Conservation (phyloP, 2,329 filamentous ascomycete species). For the Hypomyces perniciosus region DNA sequence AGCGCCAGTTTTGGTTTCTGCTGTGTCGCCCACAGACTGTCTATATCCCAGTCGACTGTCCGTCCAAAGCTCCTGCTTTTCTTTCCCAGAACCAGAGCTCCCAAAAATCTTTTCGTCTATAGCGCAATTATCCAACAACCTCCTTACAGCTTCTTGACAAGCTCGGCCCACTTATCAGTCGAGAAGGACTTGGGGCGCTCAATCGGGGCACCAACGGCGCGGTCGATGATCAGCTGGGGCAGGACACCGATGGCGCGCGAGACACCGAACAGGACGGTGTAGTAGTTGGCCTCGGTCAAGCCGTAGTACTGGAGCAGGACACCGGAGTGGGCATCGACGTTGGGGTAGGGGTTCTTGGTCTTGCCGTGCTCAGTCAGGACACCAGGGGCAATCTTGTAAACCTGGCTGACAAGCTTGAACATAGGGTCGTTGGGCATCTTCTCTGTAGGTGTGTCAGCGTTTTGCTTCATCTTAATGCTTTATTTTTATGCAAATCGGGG, state of each 20-base stretch:
- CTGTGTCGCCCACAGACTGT: constrained; percentile 16
- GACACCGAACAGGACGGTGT: constrained; percentile 99
- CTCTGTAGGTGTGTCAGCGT: constrained; percentile 38
- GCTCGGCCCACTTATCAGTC: constrained; percentile 93
- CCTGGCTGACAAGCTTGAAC: constrained; percentile 99
- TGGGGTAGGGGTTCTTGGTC: constrained; percentile 99
- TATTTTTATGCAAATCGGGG: not conserved
- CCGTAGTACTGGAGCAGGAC: constrained; percentile 99
- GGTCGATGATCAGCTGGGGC: constrained; percentile 99
- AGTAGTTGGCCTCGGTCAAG: constrained; percentile 98
- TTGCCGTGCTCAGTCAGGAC: constrained; percentile 99
- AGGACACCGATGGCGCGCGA: constrained; percentile 97
- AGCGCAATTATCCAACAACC: not conserved
- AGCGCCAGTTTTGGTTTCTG: constrained; percentile 18
- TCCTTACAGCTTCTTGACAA: constrained; percentile 81
- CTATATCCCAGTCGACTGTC: constrained; percentile 13
- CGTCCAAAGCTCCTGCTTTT: constrained; percentile 2
- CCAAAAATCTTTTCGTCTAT: constrained; percentile 7
- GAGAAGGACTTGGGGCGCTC: constrained; percentile 99
- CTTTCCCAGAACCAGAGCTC: constrained; percentile 4
- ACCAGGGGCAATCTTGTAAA: constrained; percentile 98
- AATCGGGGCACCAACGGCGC: constrained; percentile 91
- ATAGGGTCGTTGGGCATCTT: constrained; percentile 95
- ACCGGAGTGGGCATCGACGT: constrained; percentile 98
- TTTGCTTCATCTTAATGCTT: not conserved